These are phyloP conservation scores for Rosa rugosa DNA, from an alignment of 306 rosid genomes.

Conservation along the genomic window DNA sequence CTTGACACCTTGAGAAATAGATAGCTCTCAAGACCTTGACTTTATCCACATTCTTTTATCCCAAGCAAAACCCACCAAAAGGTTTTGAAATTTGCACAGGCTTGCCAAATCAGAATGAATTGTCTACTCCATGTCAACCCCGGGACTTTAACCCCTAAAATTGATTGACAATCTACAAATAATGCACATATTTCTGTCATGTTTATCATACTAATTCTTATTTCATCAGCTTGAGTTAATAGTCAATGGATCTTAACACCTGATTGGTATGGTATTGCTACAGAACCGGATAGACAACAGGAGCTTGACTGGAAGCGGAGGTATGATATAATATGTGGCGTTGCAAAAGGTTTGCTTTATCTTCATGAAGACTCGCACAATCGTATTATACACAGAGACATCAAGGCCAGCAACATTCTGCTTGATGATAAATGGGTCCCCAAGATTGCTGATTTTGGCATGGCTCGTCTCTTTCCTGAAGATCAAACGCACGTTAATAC, in stretches of 20 bases:
- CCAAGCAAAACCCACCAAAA: conserved; percentile 6
- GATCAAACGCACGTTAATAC: conserved; percentile 89
- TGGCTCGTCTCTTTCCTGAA: conserved; percentile 99
- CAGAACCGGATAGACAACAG: conserved; percentile 56
- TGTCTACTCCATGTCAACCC: background rate
- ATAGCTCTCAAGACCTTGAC: conserved; percentile 41
- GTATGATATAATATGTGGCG: conserved; percentile 67
- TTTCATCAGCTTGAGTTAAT: background rate
- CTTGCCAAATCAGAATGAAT: conserved; percentile 8
- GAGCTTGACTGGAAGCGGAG: conserved; percentile 87
- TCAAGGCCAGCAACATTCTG: conserved; percentile 85
- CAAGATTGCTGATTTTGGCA: conserved; percentile 96
- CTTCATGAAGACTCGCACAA: conserved; percentile 91
- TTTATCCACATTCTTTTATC: conserved; percentile 6
- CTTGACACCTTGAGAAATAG: conserved; percentile 14
- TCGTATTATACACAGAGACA: conserved; percentile 88
- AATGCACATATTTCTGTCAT: background rate
- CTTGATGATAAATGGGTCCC: conserved; percentile 91
- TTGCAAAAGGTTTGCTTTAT: conserved; percentile 85
- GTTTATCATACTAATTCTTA: background rate
- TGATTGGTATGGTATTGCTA: conserved; percentile 17
- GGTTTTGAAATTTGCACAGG: background rate
- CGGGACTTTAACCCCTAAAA: conserved; percentile 2
- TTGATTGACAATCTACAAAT: background rate
- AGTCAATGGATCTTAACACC: background rate